Base-by-base conservation (phyloP, 176 grass and related monocot genomes). In the Eremochloa ophiuroides region DNA sequence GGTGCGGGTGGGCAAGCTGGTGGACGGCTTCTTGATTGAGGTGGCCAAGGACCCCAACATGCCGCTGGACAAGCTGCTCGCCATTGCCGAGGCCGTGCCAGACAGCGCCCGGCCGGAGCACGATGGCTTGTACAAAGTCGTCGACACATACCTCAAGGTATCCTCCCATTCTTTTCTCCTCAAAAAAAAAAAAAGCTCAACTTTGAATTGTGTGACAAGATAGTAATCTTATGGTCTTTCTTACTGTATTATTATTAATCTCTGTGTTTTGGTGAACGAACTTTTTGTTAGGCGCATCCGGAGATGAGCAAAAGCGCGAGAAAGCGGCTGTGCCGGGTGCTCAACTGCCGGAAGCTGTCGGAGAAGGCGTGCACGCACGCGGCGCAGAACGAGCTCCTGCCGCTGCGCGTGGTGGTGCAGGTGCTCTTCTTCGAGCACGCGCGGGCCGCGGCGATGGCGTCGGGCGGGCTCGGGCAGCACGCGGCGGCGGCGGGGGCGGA, bases 371-470 rank as follows among this genome's bases (percentile, higher is more conserved):
- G 93, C 83, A 59, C 91, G 80, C 91, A 99, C 76, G 97, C 97
- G 20, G 93, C 91, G n/a, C 93, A 94, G 87, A 99, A 99, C 58
- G 93, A 96, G 80, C 74, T 91, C 3, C 91, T 99, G 42, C 97
- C 97, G 5, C 87, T 99, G 11, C 80, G 97, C 41, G 88, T 99
- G 25, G 91, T 99, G 1, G 89, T 99, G 81, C 97, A 99, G 80
- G 97, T 99, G 66, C 89, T 99, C 30, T 99, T 99, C 93, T 99
- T 93, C 72, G 97, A 99, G 82, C 93, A 92, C 56, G 93, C 91
- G 33, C 97, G 97, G 28, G 78, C 97, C 0, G 90, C 84, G 76
- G 86, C 86, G 81, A 22, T 88, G 69, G 69, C 69, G 12, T 66
- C 73, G 2, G 83, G 90, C 46, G 56, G 46, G 6, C n/a, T n/a